Evolutionary conservation across 768 basidiomycete species (phyloP), one percentile per base, ranked within the genome.

Genomic region (Boletus vermiculosoides): DNA sequence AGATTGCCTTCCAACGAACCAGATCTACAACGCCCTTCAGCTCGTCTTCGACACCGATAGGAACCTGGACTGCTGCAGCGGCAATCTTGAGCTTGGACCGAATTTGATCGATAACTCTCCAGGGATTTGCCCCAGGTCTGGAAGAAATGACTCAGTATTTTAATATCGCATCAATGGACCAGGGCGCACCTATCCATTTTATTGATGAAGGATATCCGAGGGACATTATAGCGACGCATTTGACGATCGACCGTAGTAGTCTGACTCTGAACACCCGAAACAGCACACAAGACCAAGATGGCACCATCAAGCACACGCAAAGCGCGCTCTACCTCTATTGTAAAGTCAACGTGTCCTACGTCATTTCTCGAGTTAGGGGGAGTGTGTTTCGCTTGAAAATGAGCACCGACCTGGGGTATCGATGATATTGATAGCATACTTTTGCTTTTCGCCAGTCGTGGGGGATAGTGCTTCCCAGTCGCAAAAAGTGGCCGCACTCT

Each of bases 221-320:
- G 97, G 56, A 99, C 92, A 66, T 88, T 88, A 71, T 99, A 99
- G 36, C 97, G 85, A 59, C 92, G 83, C 97, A 99, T 99, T 79
- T 99, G 97, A 57, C 97, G 82, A 76, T 99, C 97, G 37, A 99
- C 97, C 13, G 97, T 99, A 22, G 94, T 98, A 2, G 97, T 99
- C 83, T 99, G 97, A 75, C 90, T 93, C 86, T 95, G 75, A 5
- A 99, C 97, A 61, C 97, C 97, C 52, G 94, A 89, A 44, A 99
- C 97, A 22, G 97, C 94, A 74, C 97, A 98, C 23, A 99, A 79
- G 31, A 99, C 97, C 67, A 99, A 73, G 46, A 98, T 88, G 50
- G 97, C 97, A 60, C 97, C 97, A 71, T 99, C 97, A 60, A 99
- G 78, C 9, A 98, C 97, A 50, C 97, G 86, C 49, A 99, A 78